Evolutionary conservation across 495 filamentous ascomycete species (phyloP), one percentile per base, ranked within the genome.

Genomic region (Penicillium diatomitis): DNA sequence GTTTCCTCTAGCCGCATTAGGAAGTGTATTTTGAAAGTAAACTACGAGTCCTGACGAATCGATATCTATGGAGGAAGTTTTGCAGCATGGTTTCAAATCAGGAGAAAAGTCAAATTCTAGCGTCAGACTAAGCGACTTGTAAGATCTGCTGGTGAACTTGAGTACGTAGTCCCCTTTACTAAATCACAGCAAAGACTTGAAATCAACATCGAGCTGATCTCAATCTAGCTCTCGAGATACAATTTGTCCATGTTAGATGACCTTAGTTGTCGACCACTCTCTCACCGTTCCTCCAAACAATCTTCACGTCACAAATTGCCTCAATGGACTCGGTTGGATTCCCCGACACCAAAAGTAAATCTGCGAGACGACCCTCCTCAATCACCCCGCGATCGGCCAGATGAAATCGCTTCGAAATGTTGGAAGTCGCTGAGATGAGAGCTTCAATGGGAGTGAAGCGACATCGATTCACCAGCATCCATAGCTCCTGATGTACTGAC

Each of bases 381-480:
- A 53, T 46, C 28, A 39, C 46, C 4, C 41, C 51, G 9, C 46
- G 41, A 31, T 49, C 46, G 9, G 41, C 28, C 4, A 49, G 32
- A 5, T 29, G n/a, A 6, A 53, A 53, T 4, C 51, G 51, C n/a
- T 46, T 42, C 7, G 41, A 36, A 27, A 38, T 46, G 8, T 45
- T 46, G 8, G 51, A 45, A 6, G 51, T 53, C 6, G 46, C 51
- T 37, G 46, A 53, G 10, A 27, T 4, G 11, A 53, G 51, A 7
- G 51, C 46, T 12, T 49, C 46, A 8, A 49, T n/a, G 6, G 46
- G 51, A 0, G 51, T 53, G 32, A 49, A 53, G 2, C 36, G 46
- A 38, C 51, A 53, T 8, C 46, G 40, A 32, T 53, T 53, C 36
- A 53, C 51, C 44, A 40, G 49, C 46, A 53, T 47, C 51, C 51